phyloP scores from a whole-genome alignment of 1,139 yeast species.

The Kluyveromyces sp. region DNA sequence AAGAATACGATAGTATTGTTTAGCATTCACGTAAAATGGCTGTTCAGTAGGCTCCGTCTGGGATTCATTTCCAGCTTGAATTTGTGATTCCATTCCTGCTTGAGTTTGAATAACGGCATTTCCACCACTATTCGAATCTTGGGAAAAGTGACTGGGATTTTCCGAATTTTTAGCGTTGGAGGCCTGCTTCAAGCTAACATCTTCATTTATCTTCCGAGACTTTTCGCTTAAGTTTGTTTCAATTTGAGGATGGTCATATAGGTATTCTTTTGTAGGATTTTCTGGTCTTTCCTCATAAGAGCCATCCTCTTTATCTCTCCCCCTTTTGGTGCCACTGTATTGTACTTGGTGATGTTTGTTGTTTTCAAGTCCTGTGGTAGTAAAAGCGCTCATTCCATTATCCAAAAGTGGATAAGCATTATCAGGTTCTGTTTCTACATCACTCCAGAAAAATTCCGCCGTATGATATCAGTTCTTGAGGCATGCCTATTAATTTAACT shows the following conservation, averaged over 20 bases:
- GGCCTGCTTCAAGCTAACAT: constrained; percentile 1
- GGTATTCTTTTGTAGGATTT: constrained; percentile 12
- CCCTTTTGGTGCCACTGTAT: background rate
- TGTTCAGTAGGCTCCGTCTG: constrained; percentile 44
- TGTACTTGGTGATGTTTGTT: background rate
- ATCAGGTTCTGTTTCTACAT: constrained; percentile 2
- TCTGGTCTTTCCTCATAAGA: background rate
- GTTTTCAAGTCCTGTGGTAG: background rate
- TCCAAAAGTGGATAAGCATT: constrained; percentile 10
- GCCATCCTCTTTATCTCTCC: background rate
- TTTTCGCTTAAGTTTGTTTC: background rate
- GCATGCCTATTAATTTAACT: background rate
- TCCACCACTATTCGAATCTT: background rate
- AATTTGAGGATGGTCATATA: constrained; percentile 14
- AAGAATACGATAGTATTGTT: constrained; percentile 90
- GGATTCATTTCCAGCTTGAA: no score
- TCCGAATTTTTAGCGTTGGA: background rate
- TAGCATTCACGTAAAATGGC: constrained; percentile 96
- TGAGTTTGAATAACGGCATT: background rate
- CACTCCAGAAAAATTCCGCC: background rate
- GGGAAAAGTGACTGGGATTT: background rate
- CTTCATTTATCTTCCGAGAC: background rate
- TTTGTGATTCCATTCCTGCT: no score
- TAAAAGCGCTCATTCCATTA: constrained; percentile 5
- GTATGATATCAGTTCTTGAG: background rate